These are phyloP conservation scores for Gossypium thurberi DNA, from an alignment of 345 rosid genomes.

Conservation along the genomic window DNA sequence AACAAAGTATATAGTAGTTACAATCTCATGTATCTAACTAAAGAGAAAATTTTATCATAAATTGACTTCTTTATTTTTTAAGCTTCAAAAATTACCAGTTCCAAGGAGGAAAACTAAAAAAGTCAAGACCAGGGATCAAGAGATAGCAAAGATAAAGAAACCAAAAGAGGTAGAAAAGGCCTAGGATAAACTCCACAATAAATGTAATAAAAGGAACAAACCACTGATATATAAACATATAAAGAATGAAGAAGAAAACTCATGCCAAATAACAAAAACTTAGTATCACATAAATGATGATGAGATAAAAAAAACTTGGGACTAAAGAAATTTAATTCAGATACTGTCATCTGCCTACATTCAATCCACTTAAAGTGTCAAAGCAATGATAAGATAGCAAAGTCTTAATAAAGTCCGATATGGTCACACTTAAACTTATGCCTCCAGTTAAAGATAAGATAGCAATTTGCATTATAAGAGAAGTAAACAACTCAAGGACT, in stretches of 20 bases:
- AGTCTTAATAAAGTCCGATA: not conserved
- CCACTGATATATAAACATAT: not conserved
- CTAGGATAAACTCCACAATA: not conserved
- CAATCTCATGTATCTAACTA: not conserved
- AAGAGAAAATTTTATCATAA: not conserved
- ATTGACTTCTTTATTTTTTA: not conserved
- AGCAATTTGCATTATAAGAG: not conserved
- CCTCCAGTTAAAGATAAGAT: not conserved
- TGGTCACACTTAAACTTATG: not conserved
- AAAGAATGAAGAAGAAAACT: not conserved
- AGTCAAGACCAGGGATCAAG: not conserved
- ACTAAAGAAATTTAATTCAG: not conserved
- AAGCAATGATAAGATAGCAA: not conserved
- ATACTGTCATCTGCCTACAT: not conserved
- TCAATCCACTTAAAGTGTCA: not conserved
- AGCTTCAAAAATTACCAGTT: not conserved
- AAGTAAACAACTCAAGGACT: not conserved
- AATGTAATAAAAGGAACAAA: not conserved
- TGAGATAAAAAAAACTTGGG: not conserved
- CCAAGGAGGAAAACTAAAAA: not conserved
- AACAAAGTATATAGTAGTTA: not conserved
- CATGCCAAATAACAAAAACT: not conserved
- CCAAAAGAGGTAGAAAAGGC: not conserved
- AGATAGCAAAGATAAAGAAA: not conserved
- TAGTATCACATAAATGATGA: not conserved